phyloP scores from a whole-genome alignment of 306 rosid species.

The Lathyrus oleraceus region DNA sequence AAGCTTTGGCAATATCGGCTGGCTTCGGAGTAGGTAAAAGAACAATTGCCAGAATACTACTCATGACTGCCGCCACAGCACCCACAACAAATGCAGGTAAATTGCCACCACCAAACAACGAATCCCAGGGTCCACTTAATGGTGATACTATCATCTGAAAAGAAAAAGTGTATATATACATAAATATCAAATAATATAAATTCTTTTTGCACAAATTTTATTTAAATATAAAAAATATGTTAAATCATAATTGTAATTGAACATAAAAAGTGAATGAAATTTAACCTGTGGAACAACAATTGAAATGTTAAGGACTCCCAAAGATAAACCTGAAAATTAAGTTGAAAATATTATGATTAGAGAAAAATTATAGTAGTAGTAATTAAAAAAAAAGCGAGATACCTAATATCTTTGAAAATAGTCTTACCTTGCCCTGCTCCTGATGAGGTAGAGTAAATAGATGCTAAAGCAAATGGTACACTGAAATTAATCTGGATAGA shows the following conservation, averaged over 20 bases:
- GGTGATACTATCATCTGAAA: constrained; percentile 63
- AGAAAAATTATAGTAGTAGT: neutral
- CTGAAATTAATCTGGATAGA: constrained; percentile 60
- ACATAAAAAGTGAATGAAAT: neutral
- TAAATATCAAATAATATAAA: neutral
- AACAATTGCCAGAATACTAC: constrained; percentile 52
- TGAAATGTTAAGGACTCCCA: constrained; percentile 73
- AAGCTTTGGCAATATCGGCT: constrained; percentile 24
- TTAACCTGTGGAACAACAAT: constrained; percentile 76
- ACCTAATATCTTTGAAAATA: neutral
- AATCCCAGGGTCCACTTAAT: constrained; percentile 65
- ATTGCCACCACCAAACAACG: constrained; percentile 73
- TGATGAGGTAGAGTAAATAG: constrained; percentile 58
- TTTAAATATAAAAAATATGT: no score
- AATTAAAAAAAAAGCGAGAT: neutral
- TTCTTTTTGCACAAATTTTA: neutral
- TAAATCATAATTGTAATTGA: neutral
- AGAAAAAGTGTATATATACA: no score
- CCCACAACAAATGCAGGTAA: constrained; percentile 78
- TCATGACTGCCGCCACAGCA: constrained; percentile 52
- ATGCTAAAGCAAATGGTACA: constrained; percentile 76
- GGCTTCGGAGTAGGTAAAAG: constrained; percentile 62
- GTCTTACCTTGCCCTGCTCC: constrained; percentile 82
- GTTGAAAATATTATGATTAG: neutral
- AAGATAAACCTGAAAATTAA: constrained; percentile 60